These are phyloP conservation scores for Diddensiella caesifluorescens DNA, from an alignment of 805 yeast genomes.

Conservation along the genomic window DNA sequence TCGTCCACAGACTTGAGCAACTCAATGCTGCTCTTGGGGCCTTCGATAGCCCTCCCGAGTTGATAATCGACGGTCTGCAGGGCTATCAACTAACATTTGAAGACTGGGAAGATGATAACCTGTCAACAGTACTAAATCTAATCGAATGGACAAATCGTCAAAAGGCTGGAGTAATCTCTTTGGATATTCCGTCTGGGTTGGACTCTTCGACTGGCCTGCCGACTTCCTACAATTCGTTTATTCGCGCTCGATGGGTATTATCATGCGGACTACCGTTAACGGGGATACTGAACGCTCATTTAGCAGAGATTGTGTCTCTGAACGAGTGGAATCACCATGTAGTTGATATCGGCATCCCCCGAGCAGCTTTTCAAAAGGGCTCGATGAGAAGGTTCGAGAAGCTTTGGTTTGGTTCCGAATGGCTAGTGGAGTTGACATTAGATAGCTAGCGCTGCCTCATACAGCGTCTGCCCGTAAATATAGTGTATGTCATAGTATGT, in stretches of 20 bases:
- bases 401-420: conserved; percentile 38
- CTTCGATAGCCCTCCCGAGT: conserved; percentile 68
- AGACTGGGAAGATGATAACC: conserved; percentile 41
- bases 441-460: no score
- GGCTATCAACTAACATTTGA: conserved; percentile 69
- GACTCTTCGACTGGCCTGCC: conserved; percentile 73
- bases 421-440: conserved; percentile 19
- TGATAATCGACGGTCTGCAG: conserved; percentile 77
- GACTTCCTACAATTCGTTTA: conserved; percentile 12
- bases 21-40: conserved; percentile 33
- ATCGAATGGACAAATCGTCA: conserved; percentile 62
- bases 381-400: conserved; percentile 41
- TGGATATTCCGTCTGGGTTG: conserved; percentile 78
- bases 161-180: conserved; percentile 48
- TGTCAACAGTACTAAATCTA: conserved; percentile 34
- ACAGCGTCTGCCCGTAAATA: no score
- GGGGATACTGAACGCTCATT: conserved; percentile 56
- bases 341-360: conserved; percentile 69
- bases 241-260: conserved; percentile 53
- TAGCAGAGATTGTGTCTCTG: conserved; percentile 44
- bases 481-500: no score
- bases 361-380: conserved; percentile 43
- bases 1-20: conserved; percentile 32
- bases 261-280: conserved; percentile 70
- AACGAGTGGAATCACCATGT: conserved; percentile 53